These are phyloP conservation scores for Alternaria infectoria DNA, from an alignment of 2,329 filamentous ascomycete genomes.

Conservation along the genomic window DNA sequence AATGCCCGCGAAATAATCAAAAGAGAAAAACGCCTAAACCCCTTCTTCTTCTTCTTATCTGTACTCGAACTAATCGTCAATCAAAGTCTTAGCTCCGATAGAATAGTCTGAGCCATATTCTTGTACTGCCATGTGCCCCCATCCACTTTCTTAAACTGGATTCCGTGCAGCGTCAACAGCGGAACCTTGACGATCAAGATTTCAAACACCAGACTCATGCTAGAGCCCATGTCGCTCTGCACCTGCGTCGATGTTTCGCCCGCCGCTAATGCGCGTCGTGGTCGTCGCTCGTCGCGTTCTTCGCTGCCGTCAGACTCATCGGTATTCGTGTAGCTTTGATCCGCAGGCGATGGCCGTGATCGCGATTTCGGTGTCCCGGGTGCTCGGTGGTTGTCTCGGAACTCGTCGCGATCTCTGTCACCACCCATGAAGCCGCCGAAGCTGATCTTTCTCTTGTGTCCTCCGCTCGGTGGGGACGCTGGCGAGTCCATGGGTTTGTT, in stretches of 20 bases:
- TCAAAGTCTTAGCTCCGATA: constrained; percentile 69
- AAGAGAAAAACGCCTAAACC: not conserved
- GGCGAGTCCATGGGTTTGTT: constrained; percentile 70
- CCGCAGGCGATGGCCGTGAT: constrained; percentile 58
- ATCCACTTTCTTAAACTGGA: constrained; percentile 96
- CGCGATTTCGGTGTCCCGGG: constrained; percentile 57
- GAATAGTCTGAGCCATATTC: constrained; percentile 95
- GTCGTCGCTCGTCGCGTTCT: constrained; percentile 55
- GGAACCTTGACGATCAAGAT: constrained; percentile 98
- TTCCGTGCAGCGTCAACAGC: constrained; percentile 87
- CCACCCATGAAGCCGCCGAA: constrained; percentile 73
- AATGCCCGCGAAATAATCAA: constrained; percentile 3
- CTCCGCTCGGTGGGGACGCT: constrained; percentile 42
- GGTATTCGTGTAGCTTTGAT: constrained; percentile 84
- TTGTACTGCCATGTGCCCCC: constrained; percentile 99
- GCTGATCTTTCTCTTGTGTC: constrained; percentile 80
- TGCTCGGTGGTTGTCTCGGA: constrained; percentile 64
- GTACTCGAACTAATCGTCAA: constrained; percentile 1
- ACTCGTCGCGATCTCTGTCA: constrained; percentile 67
- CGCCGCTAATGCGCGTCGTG: constrained; percentile 56
- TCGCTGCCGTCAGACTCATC: constrained; percentile 80
- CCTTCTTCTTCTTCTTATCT: not conserved
- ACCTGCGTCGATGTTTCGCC: constrained; percentile 93
- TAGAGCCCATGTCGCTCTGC: constrained; percentile 84
- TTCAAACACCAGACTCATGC: constrained; percentile 87